Base-by-base conservation (phyloP, 1,284 basidiomycete species). In the Inonotus obliquus region DNA sequence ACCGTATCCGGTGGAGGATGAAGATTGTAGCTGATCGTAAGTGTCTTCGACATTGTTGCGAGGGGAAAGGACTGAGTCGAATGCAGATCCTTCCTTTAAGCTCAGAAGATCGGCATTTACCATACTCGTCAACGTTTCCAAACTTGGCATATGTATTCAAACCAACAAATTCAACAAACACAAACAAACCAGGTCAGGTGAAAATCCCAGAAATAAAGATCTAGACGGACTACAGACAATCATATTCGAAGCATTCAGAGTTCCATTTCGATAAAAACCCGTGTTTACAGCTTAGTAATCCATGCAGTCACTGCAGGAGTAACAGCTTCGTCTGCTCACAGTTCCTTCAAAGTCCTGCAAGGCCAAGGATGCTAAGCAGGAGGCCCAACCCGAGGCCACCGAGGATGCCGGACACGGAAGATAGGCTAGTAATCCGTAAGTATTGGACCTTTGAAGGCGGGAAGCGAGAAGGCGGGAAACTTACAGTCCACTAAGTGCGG, bases 1-100 rank as follows among this genome's bases (percentile, higher is more conserved):
- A 67, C 5, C 4, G 68, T 69, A 13, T 64, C 70, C 27, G 71
- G 67, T 25, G 84, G 85, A 25, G 78, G 79, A 57, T 77, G 76
- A 47, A 86, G 74, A 32, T 75, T 66, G 68, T 86, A 87, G 41
- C 75, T 75, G 62, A 84, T 74, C 45, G 77, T 77, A 65, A 86
- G 70, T 41, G 74, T 66, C 52, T 69, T 65, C 35, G 75, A 67
- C 75, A 79, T 78, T 11, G 38, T 14, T 44, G n/a, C 35, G n/a
- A 41, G 21, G 13, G 47, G 27, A 51, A 59, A 11, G 9, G 19
- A 29, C 41, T 10, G 52, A n/a, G n/a, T n/a, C 13, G 19, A 9
- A 21, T 49, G 25, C 47, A 49, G 51, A 29, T 52, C 51, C 19
- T 35, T 17, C 17, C 19, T 52, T 52, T 29, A 19, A 52, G n/a